Conservation (phyloP, 352 stramenopile genomes). For the Phytophthora sp. region DNA sequence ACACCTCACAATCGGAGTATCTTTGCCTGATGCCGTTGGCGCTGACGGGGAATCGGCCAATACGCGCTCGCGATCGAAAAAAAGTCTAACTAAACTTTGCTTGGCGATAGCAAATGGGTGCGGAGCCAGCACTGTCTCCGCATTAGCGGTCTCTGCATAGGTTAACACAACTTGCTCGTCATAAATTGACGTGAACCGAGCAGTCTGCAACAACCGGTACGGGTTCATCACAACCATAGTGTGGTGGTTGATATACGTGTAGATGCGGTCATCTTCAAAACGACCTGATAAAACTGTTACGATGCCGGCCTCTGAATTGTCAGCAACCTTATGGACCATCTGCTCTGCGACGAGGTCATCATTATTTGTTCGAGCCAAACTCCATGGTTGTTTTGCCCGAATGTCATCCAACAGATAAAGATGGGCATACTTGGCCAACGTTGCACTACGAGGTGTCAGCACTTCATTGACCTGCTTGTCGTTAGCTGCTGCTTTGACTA, state of each 20-base stretch:
- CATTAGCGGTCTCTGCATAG: constrained; percentile 58
- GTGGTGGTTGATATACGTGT: constrained; percentile 67
- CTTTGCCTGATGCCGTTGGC: constrained; percentile 1
- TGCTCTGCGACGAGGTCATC: constrained; percentile 49
- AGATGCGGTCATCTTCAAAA: constrained; percentile 62
- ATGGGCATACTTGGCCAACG: constrained; percentile 80
- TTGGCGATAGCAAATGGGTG: constrained; percentile 83
- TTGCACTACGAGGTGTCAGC: constrained; percentile 70
- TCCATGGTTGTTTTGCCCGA: constrained; percentile 62
- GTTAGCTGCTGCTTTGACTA: constrained; percentile 1
- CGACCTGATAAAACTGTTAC: constrained; percentile 34
- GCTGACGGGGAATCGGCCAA: background rate
- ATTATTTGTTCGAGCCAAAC: constrained; percentile 43
- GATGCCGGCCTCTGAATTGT: constrained; percentile 18
- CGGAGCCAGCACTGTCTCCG: constrained; percentile 46
- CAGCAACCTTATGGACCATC: background rate
- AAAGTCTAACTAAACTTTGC: constrained; percentile 54
- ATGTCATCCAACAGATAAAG: constrained; percentile 74
- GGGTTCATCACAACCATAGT: constrained; percentile 77
- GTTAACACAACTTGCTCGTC: constrained; percentile 77
- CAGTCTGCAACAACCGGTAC: constrained; percentile 74
- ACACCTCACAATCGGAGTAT: background rate
- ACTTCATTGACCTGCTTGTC: constrained; percentile 6
- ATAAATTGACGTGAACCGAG: constrained; percentile 84
- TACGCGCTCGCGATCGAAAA: constrained; percentile 34